A percentile compares a stretch with the other conserved stretches of the same genome.
Conservation (phyloP, 2,329 filamentous ascomycete genomes). For the Xylaria sp. region DNA sequence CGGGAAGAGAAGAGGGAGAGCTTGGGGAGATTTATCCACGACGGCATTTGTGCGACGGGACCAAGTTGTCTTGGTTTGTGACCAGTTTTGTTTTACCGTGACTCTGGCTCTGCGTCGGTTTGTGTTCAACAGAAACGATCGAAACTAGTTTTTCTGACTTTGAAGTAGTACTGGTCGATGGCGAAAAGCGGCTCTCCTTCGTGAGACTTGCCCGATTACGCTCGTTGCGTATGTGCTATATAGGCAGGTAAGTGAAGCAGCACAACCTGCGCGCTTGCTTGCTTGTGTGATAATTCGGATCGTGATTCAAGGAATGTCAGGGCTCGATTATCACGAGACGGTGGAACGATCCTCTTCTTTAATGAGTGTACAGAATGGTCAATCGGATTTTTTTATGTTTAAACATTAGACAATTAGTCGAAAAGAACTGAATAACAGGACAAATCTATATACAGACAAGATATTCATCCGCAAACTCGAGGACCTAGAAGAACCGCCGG, state of each 20-base stretch:
- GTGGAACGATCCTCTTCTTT: conserved; percentile 7
- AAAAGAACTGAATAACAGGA: conserved; percentile 23
- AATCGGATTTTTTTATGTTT: conserved; percentile 11
- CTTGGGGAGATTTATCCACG: conserved; percentile 40
- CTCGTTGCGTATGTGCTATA: not conserved
- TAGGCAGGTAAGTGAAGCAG: conserved; percentile 18
- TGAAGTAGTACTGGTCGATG: not conserved
- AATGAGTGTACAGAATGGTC: conserved; percentile 38
- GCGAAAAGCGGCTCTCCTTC: not conserved
- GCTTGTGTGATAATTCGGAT: conserved; percentile 24
- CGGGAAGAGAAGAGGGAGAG: conserved; percentile 42
- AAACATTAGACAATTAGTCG: conserved; percentile 18
- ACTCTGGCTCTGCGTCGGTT: conserved; percentile 4
- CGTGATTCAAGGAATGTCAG: conserved; percentile 14
- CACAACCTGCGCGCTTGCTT: conserved; percentile 31
- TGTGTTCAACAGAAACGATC: not conserved
- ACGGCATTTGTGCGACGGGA: conserved; percentile 40
- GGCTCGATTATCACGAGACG: not conserved
- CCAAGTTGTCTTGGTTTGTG: conserved; percentile 19
- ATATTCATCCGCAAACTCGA: conserved; percentile 17
- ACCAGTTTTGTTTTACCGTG: conserved; percentile 25
- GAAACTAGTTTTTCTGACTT: not conserved
- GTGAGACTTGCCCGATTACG: conserved; percentile 5
- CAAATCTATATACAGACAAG: not conserved
- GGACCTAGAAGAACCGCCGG: not conserved